phyloP scores from a whole-genome alignment of 257 asterid species.

The Leonotis leonurus region DNA sequence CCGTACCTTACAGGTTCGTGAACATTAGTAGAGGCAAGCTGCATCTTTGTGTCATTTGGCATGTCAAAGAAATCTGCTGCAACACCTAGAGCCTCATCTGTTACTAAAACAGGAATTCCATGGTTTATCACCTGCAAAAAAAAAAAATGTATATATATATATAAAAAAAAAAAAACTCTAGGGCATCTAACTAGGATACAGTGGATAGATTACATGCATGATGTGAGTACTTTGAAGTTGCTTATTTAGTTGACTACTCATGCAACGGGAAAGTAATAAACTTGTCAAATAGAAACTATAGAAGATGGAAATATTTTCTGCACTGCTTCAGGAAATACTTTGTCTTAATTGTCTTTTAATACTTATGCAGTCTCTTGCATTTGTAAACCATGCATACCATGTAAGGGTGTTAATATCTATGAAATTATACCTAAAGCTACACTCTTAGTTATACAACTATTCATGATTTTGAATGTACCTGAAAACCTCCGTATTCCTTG shows the following conservation, averaged over 20 bases:
- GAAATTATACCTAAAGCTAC: not conserved
- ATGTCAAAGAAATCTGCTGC: slow-evolving; percentile 50
- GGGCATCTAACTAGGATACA: not conserved
- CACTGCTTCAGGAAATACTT: too few relatives aligned
- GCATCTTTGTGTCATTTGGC: slow-evolving; percentile 44
- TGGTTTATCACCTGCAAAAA: slow-evolving; percentile 56
- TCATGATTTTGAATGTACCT: too few relatives aligned
- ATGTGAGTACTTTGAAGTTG: not conserved
- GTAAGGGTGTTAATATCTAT: slow-evolving; percentile 1
- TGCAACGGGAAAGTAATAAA: not conserved
- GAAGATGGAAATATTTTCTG: too few relatives aligned
- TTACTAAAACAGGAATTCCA: slow-evolving; percentile 35
- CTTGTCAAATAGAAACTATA: not conserved
- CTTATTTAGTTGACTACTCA: not conserved
- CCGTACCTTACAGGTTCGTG: slow-evolving; percentile 53
- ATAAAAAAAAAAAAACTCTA: too few relatives aligned
- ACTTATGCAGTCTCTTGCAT: not conserved
- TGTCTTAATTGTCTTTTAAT: too few relatives aligned
- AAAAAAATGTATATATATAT: not conserved
- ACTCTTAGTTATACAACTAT: not conserved
- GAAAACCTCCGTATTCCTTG: slow-evolving; percentile 43
- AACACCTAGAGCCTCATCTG: slow-evolving; percentile 35
- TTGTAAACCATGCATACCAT: slow-evolving; percentile 6
- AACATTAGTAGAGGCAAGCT: slow-evolving; percentile 37
- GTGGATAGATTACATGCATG: slow-evolving; percentile 20